Base-by-base conservation (phyloP, 371 early-diverging fungal species). In the Thermomucor indicae-seudaticae region DNA sequence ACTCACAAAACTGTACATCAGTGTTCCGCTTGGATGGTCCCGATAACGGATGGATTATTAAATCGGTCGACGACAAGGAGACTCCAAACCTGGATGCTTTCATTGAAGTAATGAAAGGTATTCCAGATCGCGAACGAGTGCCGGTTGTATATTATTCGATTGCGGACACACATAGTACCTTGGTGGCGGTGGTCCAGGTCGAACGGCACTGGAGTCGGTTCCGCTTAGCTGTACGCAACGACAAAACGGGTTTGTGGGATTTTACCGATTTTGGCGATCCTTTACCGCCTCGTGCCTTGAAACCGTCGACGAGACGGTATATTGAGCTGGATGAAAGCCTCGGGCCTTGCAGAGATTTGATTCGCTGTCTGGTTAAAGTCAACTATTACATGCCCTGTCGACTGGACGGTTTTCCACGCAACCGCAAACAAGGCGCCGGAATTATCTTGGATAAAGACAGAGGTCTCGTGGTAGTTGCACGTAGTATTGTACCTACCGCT, bases 161-260 rank as follows among this genome's bases (percentile, higher is more conserved):
- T 62, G 79, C 88, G 3, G 84, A 84, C 57, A 76, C 89, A 32
- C 91, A 91, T 55, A 83, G 85, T 2, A 84, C 78, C 30, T 70
- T 79, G 20, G 82, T 89, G 10, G 78, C 80, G 11, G 81, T 93
- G 41, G 85, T 89, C 5, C 78, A 78, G 29, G 76, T 86, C 4
- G 92, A 93, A 42, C 67, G 90, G 31, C 90, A 90, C 54, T 93
- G 93, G 93, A 75, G 80, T 29, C 55, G 70, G n/a, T 88, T 90
- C 63, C 68, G 88, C 38, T 43, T 89, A 55, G 89, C 88, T 8
- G 80, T 82, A 19, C 72, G 93, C 37, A 89, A 91, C 49, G 92
- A 85, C 66, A 57, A 57, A 2, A 89, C 84, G 5, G 92, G 92
- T 4, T 47, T 81, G 2, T 92, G 92, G 92, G 88, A 89, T 51